A percentile compares a stretch with the other conserved stretches of the same genome.
These are phyloP conservation scores for Saccharum officinarum DNA, from an alignment of 176 grass and related monocot genomes.

Conservation along the genomic window DNA sequence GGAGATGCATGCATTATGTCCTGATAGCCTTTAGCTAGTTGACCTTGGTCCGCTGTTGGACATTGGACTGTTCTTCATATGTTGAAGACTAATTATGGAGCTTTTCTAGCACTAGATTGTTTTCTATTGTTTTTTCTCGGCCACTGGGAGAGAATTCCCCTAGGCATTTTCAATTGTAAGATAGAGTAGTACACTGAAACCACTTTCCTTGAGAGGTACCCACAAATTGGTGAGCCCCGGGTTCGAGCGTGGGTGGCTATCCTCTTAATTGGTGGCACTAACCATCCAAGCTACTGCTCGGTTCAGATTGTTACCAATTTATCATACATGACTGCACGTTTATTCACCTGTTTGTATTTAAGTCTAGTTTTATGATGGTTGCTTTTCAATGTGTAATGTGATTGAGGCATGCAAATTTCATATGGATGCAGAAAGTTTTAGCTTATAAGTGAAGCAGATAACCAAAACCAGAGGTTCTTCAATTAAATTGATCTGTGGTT, in stretches of 20 bases:
- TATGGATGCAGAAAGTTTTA: not conserved
- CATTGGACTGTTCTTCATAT: not conserved
- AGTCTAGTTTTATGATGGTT: constrained; percentile 2
- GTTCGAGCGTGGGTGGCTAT: not conserved
- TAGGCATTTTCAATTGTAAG: not conserved
- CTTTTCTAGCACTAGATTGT: not conserved
- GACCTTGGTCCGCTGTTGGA: not conserved
- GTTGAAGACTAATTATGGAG: not conserved
- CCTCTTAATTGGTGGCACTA: not conserved
- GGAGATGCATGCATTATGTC: not conserved
- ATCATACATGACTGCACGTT: not conserved
- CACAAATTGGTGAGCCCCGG: not conserved
- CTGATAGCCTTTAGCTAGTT: constrained; percentile 23
- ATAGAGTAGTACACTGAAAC: not conserved
- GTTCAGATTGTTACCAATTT: not conserved
- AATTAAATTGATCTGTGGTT: not conserved
- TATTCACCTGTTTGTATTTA: constrained; percentile 9
- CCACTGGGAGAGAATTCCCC: not conserved
- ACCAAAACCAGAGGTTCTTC: constrained; percentile 3
- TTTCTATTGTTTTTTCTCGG: not conserved
- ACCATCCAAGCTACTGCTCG: not conserved
- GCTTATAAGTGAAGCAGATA: constrained; percentile 25
- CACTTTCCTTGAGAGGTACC: not conserved
- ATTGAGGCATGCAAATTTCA: constrained; percentile 21
- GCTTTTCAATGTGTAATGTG: constrained; percentile 9